phyloP scores from a whole-genome alignment of 208 protist genomes.

The Acanthamoeba divionensis region DNA sequence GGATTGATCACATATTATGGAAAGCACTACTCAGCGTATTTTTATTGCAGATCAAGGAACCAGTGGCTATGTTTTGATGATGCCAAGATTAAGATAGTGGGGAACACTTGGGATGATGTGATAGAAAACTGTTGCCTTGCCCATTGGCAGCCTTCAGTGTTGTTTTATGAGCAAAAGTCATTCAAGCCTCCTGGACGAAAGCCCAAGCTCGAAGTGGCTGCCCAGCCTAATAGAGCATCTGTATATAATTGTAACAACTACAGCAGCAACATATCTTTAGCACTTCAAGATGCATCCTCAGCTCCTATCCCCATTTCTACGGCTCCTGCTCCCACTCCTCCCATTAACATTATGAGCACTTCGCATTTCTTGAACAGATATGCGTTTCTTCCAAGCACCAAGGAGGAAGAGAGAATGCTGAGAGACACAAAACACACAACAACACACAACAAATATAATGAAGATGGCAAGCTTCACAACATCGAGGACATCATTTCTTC shows the following conservation, averaged over 20 bases:
- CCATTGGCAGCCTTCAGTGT: conserved; percentile 2
- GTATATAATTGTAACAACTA: no score
- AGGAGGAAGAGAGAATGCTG: no score
- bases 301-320: background rate
- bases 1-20: conserved; percentile 42
- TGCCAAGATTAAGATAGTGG: conserved; percentile 45
- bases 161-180: conserved; percentile 12
- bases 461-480: no score
- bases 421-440: no score
- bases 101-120: conserved; percentile 23
- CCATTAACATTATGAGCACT: no score
- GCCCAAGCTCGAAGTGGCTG: no score
- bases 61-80: conserved; percentile 40
- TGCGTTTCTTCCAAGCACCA: no score
- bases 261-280: background rate
- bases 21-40: conserved; percentile 22
- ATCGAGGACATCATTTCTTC: conserved; percentile 4
- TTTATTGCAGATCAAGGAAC: background rate
- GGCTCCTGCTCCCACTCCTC: no score
- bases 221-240: no score
- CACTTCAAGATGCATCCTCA: background rate
- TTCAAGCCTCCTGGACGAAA: no score
- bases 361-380: no score
- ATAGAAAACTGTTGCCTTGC: conserved; percentile 23
- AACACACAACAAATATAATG: no score